Evolutionary conservation across 768 basidiomycete species (phyloP), one percentile per base, ranked within the genome.

Genomic region (Xerocomellus intermedius): DNA sequence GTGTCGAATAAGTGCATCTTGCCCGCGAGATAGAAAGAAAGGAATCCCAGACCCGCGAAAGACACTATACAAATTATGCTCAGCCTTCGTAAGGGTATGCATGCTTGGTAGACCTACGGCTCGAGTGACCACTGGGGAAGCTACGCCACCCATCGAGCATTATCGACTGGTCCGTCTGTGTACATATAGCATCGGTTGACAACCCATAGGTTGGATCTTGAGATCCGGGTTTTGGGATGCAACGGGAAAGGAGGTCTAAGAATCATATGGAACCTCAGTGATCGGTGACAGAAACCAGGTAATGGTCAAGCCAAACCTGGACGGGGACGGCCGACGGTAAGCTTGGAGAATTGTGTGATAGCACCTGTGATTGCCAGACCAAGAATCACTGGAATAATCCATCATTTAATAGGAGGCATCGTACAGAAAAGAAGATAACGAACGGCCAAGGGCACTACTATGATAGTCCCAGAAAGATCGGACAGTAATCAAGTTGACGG

Each of bases 401-500:
- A 12, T 52, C 16, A 22, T 28, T 55, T 12, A n/a, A 49, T 32
- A 33, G 5, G 17, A 37, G 48, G 52, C 10, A 54, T 22, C 38
- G 44, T 9, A 66, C 74, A 79, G 10, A 75, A 54, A 75, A 42
- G 19, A 28, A 37, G 39, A 42, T 2, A 5, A 68, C 77, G 33
- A 54, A 80, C 81, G 55, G 16, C 79, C 79, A 4, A 82, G 73
- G 8, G 60, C 64, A 45, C 87, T 78, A 63, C 83, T 86, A 66
- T 97, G 95, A 30, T 88, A 74, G 65, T 97, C 95, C 94, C 94
- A 98, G 76, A 84, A 85, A 3, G 85, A 87, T n/a, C 87, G 81
- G 28, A 92, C 75, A 21, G 91, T 87, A 14, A 89, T 46, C 21
- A 84, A 54, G 61, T 91, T 90, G 61, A 95, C 79, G 19, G 84